Evolutionary conservation across 352 stramenopile species (phyloP).

Genomic region (Globisporangium camurandrum): DNA sequence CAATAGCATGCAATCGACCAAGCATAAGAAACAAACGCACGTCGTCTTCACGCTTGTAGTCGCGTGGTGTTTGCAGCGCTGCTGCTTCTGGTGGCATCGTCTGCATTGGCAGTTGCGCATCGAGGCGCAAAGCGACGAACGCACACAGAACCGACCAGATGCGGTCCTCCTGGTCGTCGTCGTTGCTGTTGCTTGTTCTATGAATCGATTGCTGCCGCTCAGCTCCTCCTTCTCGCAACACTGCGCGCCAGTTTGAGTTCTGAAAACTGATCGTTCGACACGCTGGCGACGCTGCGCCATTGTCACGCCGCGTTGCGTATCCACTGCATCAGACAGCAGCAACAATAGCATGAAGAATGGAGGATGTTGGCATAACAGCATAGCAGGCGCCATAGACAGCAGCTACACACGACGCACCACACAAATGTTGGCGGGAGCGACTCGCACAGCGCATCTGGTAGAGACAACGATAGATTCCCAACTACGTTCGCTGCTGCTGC

Average conservation of each 20-base stretch:
- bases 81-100: not conserved
- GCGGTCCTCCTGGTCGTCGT: too few species aligned
- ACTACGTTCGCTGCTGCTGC: too few species aligned
- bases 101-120: too few species aligned
- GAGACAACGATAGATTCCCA: too few species aligned
- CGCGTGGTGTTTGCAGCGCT: not conserved
- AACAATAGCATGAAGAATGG: not conserved
- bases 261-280: slow-evolving; percentile 26
- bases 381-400: not conserved
- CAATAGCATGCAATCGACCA: not conserved
- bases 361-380: not conserved
- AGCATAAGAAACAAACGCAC: slow-evolving; percentile 8
- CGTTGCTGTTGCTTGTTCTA: not conserved
- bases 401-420: slow-evolving; percentile 16
- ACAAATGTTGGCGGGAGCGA: slow-evolving; percentile 15
- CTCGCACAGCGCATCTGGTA: not conserved
- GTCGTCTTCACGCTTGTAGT: slow-evolving; percentile 41
- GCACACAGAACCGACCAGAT: slow-evolving; percentile 21
- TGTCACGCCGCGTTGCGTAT: slow-evolving; percentile 22
- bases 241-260: slow-evolving; percentile 16
- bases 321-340: slow-evolving; percentile 7
- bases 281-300: slow-evolving; percentile 18
- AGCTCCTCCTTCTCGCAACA: not conserved
- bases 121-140: slow-evolving; percentile 20
- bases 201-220: not conserved